Conservation (phyloP, 768 basidiomycete species). For the Megacollybia marginata region DNA sequence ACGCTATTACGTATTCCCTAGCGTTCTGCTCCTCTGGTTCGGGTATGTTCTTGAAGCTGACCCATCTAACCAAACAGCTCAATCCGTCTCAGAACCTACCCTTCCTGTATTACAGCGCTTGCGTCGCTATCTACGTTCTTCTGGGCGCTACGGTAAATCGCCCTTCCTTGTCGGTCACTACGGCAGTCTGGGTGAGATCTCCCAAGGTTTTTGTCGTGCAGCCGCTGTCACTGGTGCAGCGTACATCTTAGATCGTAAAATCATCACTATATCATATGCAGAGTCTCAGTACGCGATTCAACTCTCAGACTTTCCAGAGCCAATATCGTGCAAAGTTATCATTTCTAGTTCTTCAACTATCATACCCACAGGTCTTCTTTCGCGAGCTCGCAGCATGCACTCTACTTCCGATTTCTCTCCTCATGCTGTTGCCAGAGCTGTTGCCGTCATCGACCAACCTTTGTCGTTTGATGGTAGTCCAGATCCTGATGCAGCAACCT, state of each 20-base stretch:
- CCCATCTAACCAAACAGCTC: not conserved
- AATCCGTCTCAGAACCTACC: slow-evolving; percentile 16
- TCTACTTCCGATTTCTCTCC: slow-evolving; percentile 2
- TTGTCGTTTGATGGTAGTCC: slow-evolving; percentile 22
- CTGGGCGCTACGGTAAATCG: slow-evolving; percentile 74
- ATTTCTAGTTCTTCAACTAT: slow-evolving; percentile 16
- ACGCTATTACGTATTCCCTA: slow-evolving; percentile 69
- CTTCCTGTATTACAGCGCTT: slow-evolving; percentile 34
- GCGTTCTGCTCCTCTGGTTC: slow-evolving; percentile 55
- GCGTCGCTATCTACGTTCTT: slow-evolving; percentile 64
- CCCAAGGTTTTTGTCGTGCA: slow-evolving; percentile 85
- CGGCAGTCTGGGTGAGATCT: slow-evolving; percentile 86
- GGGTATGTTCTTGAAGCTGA: slow-evolving; percentile 34
- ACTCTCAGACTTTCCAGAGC: slow-evolving; percentile 56
- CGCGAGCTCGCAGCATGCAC: not conserved
- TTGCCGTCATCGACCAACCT: slow-evolving; percentile 40
- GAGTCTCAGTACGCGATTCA: slow-evolving; percentile 31
- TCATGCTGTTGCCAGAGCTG: slow-evolving; percentile 33
- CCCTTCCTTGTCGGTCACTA: slow-evolving; percentile 94
- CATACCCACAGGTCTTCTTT: not conserved
- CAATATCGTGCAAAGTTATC: slow-evolving; percentile 46
- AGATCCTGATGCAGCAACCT: slow-evolving; percentile 12
- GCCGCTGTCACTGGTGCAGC: slow-evolving; percentile 75
- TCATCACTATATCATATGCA: slow-evolving; percentile 15
- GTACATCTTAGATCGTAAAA: slow-evolving; percentile 58